Evolutionary conservation across 2,329 filamentous ascomycete species (phyloP).

Genomic region (Aspergillus tamarii): DNA sequence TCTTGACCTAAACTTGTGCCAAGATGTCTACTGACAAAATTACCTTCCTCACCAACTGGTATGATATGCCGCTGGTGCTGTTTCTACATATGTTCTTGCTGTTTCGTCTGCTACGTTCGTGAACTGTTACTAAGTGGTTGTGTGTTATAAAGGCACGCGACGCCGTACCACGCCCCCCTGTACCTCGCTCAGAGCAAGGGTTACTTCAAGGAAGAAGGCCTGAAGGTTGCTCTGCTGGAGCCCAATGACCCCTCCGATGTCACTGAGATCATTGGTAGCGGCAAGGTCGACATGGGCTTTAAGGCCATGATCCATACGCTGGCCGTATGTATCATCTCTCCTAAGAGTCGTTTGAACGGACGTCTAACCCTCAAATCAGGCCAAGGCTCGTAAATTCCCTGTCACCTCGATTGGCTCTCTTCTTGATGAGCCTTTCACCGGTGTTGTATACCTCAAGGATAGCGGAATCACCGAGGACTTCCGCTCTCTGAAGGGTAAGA

Average conservation of each 20-base stretch:
- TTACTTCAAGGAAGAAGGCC: conserved; percentile 73
- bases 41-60: conserved; percentile 84
- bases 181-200: conserved; percentile 78
- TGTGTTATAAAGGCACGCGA: conserved; percentile 66
- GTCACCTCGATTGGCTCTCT: conserved; percentile 73
- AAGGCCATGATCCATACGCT: conserved; percentile 85
- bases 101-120: conserved; percentile 10
- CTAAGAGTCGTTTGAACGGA: background rate
- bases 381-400: conserved; percentile 75
- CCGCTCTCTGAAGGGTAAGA: conserved; percentile 73
- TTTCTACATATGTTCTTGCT: conserved; percentile 7
- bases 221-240: conserved; percentile 77
- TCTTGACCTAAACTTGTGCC: conserved; percentile 46
- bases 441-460: conserved; percentile 74
- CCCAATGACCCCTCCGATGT: conserved; percentile 81
- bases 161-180: conserved; percentile 77
- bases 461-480: conserved; percentile 77
- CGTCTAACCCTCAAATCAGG: conserved; percentile 46
- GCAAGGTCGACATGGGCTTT: conserved; percentile 77
- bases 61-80: conserved; percentile 35
- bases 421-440: conserved; percentile 79
- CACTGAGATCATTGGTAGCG: conserved; percentile 77
- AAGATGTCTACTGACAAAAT: conserved; percentile 83
- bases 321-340: conserved; percentile 54
- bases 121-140: conserved; percentile 32